These are phyloP conservation scores for Xylariaceae sp. DNA, from an alignment of 2,329 filamentous ascomycete species.

Conservation along the genomic window DNA sequence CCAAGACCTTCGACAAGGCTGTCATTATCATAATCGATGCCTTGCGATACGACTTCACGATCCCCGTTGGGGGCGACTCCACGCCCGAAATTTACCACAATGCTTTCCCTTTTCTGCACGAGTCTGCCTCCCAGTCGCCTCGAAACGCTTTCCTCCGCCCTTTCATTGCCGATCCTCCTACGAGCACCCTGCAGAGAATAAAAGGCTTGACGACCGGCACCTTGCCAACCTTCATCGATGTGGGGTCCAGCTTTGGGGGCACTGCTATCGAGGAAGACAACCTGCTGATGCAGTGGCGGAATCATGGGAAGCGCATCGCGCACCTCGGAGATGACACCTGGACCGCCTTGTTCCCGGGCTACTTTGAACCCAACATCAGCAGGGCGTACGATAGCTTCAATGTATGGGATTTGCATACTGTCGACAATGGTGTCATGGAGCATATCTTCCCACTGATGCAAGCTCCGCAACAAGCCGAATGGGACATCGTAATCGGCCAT, in stretches of 20 bases:
- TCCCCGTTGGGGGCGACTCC: slow-evolving; percentile 62
- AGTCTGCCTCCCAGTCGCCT: slow-evolving; percentile 70
- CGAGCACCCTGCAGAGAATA: slow-evolving; percentile 83
- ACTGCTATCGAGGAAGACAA: slow-evolving; percentile 94
- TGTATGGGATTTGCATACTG: slow-evolving; percentile 94
- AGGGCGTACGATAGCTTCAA: slow-evolving; percentile 95
- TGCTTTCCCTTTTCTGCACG: slow-evolving; percentile 80
- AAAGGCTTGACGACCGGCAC: slow-evolving; percentile 96
- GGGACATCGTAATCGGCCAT: slow-evolving; percentile 95
- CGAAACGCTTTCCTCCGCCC: slow-evolving; percentile 84
- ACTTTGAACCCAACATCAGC: slow-evolving; percentile 84
- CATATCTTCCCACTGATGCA: slow-evolving; percentile 83
- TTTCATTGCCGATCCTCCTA: slow-evolving; percentile 96
- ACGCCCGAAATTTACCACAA: slow-evolving; percentile 72
- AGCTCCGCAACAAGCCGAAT: slow-evolving; percentile 60
- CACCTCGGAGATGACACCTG: slow-evolving; percentile 98
- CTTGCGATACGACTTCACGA: slow-evolving; percentile 92
- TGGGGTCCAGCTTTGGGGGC: slow-evolving; percentile 91
- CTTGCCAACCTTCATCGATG: slow-evolving; percentile 88
- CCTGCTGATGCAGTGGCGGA: slow-evolving; percentile 61
- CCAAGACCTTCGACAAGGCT: slow-evolving; percentile 87
- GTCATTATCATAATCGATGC: slow-evolving; percentile 90
- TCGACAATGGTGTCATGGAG: slow-evolving; percentile 90
- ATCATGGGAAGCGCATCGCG: slow-evolving; percentile 70
- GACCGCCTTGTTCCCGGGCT: slow-evolving; percentile 88